These are phyloP conservation scores for Tetracentron sinense DNA, from an alignment of 164 flowering plant genomes.

Conservation along the genomic window DNA sequence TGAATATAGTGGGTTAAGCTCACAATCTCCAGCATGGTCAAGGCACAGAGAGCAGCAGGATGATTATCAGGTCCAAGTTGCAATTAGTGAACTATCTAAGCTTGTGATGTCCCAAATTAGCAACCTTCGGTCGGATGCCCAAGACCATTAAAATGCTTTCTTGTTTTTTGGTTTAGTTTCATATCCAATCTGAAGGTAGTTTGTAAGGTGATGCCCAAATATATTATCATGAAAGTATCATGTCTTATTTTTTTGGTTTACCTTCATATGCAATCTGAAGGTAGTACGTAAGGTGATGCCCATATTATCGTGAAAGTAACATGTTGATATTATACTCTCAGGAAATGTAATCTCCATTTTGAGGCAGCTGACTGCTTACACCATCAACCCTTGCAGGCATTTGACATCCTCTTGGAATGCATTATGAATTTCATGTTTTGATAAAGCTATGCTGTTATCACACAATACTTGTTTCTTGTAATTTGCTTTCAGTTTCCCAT, in stretches of 20 bases:
- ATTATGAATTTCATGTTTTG: not conserved
- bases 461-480: not conserved
- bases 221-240: not conserved
- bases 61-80: constrained; percentile 64
- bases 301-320: constrained; percentile 1
- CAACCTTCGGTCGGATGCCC: constrained; percentile 58
- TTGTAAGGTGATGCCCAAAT: not conserved
- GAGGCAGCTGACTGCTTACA: constrained; percentile 15
- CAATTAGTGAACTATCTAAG: constrained; percentile 73
- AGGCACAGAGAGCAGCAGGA: constrained; percentile 37
- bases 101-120: constrained; percentile 63
- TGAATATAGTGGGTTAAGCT: constrained; percentile 46
- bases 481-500: not conserved
- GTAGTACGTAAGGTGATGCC: not conserved
- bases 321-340: constrained; percentile 5
- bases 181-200: constrained; percentile 3
- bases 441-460: not conserved
- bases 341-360: constrained; percentile 11
- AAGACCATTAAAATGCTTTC: constrained; percentile 26
- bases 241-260: not conserved
- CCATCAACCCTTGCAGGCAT: constrained; percentile 6
- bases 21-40: constrained; percentile 42
- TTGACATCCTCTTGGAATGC: not conserved
- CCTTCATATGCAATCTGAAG: not conserved
- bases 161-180: not conserved